These are phyloP conservation scores for Ogataea chonburiensis DNA, from an alignment of 805 yeast genomes.

Conservation along the genomic window DNA sequence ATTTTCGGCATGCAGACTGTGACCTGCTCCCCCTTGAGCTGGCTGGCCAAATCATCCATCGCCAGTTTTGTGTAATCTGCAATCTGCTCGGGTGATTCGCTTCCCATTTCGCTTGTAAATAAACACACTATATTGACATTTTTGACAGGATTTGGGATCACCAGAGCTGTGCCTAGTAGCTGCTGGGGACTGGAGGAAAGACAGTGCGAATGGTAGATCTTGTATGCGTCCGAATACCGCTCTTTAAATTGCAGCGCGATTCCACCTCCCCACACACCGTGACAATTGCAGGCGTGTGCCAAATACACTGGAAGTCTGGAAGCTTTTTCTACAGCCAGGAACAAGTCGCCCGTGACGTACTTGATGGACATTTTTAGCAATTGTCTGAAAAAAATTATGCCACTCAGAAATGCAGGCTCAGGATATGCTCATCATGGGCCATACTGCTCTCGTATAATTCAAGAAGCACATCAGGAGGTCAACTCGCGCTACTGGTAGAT, in stretches of 20 bases:
- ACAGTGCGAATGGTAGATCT: constrained; percentile 47
- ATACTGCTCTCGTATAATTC: too few species aligned
- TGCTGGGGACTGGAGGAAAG: constrained; percentile 22
- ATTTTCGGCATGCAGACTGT: constrained; percentile 67
- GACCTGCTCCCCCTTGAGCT: constrained; percentile 27
- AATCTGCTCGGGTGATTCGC: constrained; percentile 47
- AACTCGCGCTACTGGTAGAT: too few species aligned
- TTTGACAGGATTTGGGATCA: constrained; percentile 37
- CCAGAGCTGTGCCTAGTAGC: constrained; percentile 55
- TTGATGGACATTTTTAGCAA: constrained; percentile 24
- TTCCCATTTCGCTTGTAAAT: constrained; percentile 65
- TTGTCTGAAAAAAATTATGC: too few species aligned
- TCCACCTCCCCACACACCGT: constrained; percentile 86
- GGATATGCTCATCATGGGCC: too few species aligned
- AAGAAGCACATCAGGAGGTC: too few species aligned
- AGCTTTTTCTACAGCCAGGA: constrained; percentile 34
- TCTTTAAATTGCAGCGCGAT: constrained; percentile 59
- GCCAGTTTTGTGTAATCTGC: constrained; percentile 51
- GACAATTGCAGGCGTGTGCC: constrained; percentile 79
- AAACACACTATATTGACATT: constrained; percentile 55
- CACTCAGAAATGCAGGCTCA: too few species aligned
- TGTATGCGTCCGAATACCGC: constrained; percentile 57
- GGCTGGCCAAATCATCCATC: constrained; percentile 43
- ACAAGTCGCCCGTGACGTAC: constrained; percentile 60
- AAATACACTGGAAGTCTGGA: constrained; percentile 42